Evolutionary conservation across 2,329 filamentous ascomycete genomes (phyloP).

Genomic region (Fusarium verrucosum): DNA sequence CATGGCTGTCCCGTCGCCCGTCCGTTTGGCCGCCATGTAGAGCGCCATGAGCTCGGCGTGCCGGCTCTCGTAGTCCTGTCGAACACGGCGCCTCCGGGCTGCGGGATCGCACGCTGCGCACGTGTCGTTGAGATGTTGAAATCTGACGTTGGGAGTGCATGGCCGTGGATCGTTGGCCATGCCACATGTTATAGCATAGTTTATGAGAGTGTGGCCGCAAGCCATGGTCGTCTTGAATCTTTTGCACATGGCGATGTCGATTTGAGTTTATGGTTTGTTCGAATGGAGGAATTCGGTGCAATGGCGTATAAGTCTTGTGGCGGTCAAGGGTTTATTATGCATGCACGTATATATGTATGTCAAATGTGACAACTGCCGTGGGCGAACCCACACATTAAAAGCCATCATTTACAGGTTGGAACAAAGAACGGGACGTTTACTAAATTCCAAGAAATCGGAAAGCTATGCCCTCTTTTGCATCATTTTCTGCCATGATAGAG

Average conservation of each 20-base stretch:
- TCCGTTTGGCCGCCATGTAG: constrained; percentile 42
- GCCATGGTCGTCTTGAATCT: constrained; percentile 42
- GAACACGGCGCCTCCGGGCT: constrained; percentile 40
- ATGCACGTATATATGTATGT: too few relatives aligned
- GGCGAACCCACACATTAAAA: constrained; percentile 13
- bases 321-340: too few relatives aligned
- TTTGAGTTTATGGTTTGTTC: constrained; percentile 3
- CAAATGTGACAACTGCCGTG: neutral
- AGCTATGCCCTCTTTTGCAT: constrained; percentile 16
- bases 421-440: neutral
- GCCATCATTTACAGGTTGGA: neutral
- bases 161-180: constrained; percentile 4
- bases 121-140: constrained; percentile 47
- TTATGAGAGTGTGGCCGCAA: constrained; percentile 42
- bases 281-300: neutral
- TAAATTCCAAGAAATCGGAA: constrained; percentile 11
- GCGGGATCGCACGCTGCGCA: constrained; percentile 51
- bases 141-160: constrained; percentile 25
- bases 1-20: constrained; percentile 41
- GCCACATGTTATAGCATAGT: constrained; percentile 10
- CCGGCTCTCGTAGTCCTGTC: constrained; percentile 42
- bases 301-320: neutral
- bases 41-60: constrained; percentile 41
- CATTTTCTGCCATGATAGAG: constrained; percentile 13
- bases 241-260: constrained; percentile 35